Evolutionary conservation across 768 basidiomycete species (phyloP), one percentile per base, ranked within the genome.

Genomic region (Amanita subjunquillea): DNA sequence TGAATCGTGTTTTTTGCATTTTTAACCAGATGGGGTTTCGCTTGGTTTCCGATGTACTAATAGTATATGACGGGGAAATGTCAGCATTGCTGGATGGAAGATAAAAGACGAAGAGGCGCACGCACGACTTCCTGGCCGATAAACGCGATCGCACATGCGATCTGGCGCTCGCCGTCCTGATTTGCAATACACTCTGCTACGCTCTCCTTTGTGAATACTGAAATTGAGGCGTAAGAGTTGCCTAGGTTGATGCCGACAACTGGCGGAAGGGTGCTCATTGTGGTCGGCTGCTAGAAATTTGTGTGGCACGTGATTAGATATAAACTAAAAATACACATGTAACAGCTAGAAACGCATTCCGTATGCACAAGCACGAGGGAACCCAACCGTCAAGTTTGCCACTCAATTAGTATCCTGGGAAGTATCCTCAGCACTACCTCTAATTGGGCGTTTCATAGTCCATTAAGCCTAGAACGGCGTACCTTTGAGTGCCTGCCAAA

Each of bases 131-230:
- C 88, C 67, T 95, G 90, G 25, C 91, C 92, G 38, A 82, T 80
- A 66, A 95, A 98, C 0, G 93, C 81, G 51, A 98, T 74, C 25
- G 92, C 92, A 64, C 90, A 91, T 0, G 92, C 92, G 61, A 99
- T 98, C 71, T 99, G 95, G 30, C 96, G 85, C 64, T 97, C 95
- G 29, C 96, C 95, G 65, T 98, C 95, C 65, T 98, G 94, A 65
- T 97, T 98, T 4, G 94, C 96, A 55, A 98, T 97, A 65, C 91
- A 95, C 63, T 93, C 90, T 40, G 94, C 85, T 29, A 87, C 73
- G 10, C 90, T 90, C 69, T 96, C 92, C 78, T 96, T 97, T 60
- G 88, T 91, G 63, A 96, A 85, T 44, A 97, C 88, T 22, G 95
- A 91, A 60, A 99, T 94, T 32, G 91, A 92, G 10, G 94, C 91